Evolutionary conservation across 768 basidiomycete genomes (phyloP).

Genomic region (Clathrus columnatus): DNA sequence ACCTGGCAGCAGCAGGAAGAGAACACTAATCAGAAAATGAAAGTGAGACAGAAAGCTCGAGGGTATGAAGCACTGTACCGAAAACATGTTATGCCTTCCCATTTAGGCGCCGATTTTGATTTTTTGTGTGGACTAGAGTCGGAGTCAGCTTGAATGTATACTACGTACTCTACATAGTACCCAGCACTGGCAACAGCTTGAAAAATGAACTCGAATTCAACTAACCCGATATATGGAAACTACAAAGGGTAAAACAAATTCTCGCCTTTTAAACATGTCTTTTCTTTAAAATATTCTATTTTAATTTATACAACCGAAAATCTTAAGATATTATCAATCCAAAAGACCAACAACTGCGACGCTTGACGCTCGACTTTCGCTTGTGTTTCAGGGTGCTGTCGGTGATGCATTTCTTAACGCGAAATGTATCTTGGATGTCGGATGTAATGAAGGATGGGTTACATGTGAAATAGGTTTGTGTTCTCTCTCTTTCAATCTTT

Average conservation of each 20-base stretch:
- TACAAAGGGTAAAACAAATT: slow-evolving; percentile 52
- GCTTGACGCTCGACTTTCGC: slow-evolving; percentile 54
- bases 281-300: background rate
- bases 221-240: slow-evolving; percentile 57
- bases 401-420: slow-evolving; percentile 36
- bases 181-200: too few relatives aligned
- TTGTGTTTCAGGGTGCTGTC: slow-evolving; percentile 52
- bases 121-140: too few relatives aligned
- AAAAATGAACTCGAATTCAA: too few relatives aligned
- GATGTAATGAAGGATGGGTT: slow-evolving; percentile 82
- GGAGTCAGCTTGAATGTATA: too few relatives aligned
- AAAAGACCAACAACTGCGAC: slow-evolving; percentile 45
- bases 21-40: background rate
- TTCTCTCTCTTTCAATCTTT: background rate
- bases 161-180: too few relatives aligned
- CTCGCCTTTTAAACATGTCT: too few relatives aligned
- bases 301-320: too few relatives aligned
- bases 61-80: slow-evolving; percentile 19
- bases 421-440: slow-evolving; percentile 68
- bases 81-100: slow-evolving; percentile 15
- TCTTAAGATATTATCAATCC: slow-evolving; percentile 67
- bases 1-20: background rate
- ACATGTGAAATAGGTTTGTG: slow-evolving; percentile 77
- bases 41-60: background rate
- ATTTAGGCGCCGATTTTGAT: slow-evolving; percentile 20